Percentiles rank a stretch among this genome's conserved stretches.
Evolutionary conservation across 306 rosid genomes (phyloP).

Genomic region (Pyrus betulifolia): DNA sequence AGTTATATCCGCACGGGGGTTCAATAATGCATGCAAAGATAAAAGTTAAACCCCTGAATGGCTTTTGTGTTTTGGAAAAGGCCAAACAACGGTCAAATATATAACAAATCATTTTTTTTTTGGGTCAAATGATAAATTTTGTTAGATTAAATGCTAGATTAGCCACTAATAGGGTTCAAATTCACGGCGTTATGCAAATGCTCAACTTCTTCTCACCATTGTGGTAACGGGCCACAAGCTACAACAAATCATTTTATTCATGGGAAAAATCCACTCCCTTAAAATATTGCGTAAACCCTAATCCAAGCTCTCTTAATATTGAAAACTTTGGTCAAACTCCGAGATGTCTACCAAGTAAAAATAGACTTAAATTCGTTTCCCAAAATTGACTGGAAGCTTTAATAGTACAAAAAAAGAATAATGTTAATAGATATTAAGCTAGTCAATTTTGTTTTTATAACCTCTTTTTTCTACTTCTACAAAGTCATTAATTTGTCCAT

Average conservation of each 20-base stretch:
- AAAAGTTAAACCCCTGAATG: conserved; percentile 13
- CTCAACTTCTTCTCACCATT: no score
- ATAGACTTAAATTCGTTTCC: conserved; percentile 6
- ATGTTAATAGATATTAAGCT: background rate
- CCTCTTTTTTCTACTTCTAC: background rate
- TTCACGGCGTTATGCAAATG: no score
- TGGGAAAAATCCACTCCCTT: background rate
- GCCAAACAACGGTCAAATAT: background rate
- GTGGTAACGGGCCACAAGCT: background rate
- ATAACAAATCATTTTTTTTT: background rate
- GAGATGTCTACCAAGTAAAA: background rate
- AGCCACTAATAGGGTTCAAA: rapidly evolving
- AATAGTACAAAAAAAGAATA: background rate
- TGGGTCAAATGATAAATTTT: no score
- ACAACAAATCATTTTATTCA: background rate
- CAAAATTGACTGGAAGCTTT: conserved; percentile 18
- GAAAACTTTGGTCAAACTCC: conserved; percentile 17
- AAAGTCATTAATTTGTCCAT: no score
- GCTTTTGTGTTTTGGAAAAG: conserved; percentile 22
- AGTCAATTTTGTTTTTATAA: background rate
- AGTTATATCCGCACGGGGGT: background rate
- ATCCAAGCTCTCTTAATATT: background rate
- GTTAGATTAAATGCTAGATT: no score
- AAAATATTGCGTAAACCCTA: background rate
- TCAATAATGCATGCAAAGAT: background rate